Conservation (phyloP, 2,329 filamentous ascomycete genomes). For the Ophidiomyces ophidiicola region DNA sequence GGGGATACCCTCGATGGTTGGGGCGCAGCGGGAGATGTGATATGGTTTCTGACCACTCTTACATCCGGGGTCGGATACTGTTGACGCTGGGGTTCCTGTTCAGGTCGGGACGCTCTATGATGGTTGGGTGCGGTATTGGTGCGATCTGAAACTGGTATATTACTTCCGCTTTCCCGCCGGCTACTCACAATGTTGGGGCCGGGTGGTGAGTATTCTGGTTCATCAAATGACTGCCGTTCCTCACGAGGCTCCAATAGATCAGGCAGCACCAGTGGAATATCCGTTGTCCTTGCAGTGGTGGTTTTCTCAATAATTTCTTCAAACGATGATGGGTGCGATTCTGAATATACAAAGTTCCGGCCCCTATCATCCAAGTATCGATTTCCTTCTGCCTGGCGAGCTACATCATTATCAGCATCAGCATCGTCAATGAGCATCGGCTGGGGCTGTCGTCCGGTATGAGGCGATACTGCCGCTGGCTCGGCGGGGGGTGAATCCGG, state of each 20-base stretch:
- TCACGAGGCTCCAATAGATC: constrained; percentile 10
- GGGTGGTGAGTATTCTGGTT: constrained; percentile 39
- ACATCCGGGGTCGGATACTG: constrained; percentile 36
- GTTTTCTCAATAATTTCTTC: constrained; percentile 29
- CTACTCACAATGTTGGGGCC: constrained; percentile 29
- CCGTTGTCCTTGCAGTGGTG: constrained; percentile 22
- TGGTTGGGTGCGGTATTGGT: constrained; percentile 31
- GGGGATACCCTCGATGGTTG: constrained; percentile 59
- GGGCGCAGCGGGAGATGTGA: constrained; percentile 60
- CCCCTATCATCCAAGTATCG: constrained; percentile 30
- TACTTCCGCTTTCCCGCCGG: constrained; percentile 20
- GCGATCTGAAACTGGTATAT: constrained; percentile 18
- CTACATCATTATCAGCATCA: constrained; percentile 25
- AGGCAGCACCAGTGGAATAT: constrained; percentile 18
- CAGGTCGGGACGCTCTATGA: constrained; percentile 31
- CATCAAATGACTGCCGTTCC: constrained; percentile 29
- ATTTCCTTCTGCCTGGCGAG: constrained; percentile 27
- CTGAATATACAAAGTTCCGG: constrained; percentile 27
- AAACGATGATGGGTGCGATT: constrained; percentile 27
- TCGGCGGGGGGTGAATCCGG: constrained; percentile 57
- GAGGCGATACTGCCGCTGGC: constrained; percentile 22
- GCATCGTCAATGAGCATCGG: constrained; percentile 23
- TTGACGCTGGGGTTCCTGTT: constrained; percentile 30
- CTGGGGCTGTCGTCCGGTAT: constrained; percentile 20
- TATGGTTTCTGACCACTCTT: constrained; percentile 59